phyloP scores from a whole-genome alignment of 768 basidiomycete genomes.

The Jaapia argillacea region DNA sequence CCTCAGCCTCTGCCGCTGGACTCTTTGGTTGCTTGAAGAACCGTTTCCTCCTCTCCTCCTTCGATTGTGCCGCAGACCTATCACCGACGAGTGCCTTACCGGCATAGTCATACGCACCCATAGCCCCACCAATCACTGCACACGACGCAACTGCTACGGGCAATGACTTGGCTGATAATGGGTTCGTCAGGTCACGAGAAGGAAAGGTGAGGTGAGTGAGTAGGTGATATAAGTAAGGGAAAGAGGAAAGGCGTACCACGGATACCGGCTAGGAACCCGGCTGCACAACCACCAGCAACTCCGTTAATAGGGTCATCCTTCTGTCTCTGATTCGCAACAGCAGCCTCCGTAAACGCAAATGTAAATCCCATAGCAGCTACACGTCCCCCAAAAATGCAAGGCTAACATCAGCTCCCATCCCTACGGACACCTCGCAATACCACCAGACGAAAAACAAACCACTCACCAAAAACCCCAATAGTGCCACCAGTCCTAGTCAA shows the following conservation, averaged over 20 bases:
- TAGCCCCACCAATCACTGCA: constrained; percentile 63
- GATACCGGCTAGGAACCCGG: constrained; percentile 84
- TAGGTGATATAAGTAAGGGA: not conserved
- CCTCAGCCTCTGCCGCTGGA: not conserved
- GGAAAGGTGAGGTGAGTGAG: constrained; percentile 12
- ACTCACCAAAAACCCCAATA: constrained; percentile 85
- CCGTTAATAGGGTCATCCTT: constrained; percentile 77
- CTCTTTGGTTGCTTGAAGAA: constrained; percentile 67
- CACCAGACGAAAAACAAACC: not conserved
- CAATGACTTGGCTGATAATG: constrained; percentile 60
- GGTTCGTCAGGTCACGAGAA: not conserved
- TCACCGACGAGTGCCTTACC: constrained; percentile 48
- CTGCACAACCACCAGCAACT: constrained; percentile 83
- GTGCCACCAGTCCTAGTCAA: constrained; percentile 82
- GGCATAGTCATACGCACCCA: constrained; percentile 76
- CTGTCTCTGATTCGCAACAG: constrained; percentile 72
- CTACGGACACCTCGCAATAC: not conserved
- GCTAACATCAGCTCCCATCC: not conserved
- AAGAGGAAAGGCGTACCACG: constrained; percentile 42
- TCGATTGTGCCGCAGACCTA: constrained; percentile 25
- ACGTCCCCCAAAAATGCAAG: too few relatives aligned
- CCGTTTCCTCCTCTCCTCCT: constrained; percentile 62
- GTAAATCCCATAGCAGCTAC: constrained; percentile 84
- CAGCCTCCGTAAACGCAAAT: constrained; percentile 75
- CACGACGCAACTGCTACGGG: constrained; percentile 77